Conservation (phyloP, 768 basidiomycete species). For the Psilocybe cubensis region DNA sequence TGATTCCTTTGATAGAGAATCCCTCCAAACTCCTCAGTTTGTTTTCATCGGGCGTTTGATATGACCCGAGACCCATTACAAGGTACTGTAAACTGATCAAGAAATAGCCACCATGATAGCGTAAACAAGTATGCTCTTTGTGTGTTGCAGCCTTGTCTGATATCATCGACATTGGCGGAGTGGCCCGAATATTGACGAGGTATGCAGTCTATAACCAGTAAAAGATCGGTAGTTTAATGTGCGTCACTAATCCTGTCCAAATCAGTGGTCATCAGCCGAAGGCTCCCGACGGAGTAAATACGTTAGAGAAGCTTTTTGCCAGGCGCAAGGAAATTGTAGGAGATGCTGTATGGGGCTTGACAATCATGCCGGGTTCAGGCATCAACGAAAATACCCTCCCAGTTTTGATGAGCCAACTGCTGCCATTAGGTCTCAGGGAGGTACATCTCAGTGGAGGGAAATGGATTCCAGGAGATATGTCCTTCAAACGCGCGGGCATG, state of each 20-base stretch:
- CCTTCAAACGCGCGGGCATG: conserved; percentile 57
- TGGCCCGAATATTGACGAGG: conserved; percentile 85
- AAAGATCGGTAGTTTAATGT: not conserved
- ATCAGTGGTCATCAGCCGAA: conserved; percentile 57
- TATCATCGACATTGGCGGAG: conserved; percentile 58
- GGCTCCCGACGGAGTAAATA: conserved; percentile 44
- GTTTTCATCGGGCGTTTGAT: conserved; percentile 82
- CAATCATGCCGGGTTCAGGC: conserved; percentile 77
- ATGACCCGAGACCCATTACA: conserved; percentile 60
- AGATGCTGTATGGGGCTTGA: conserved; percentile 42
- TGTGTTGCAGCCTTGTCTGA: conserved; percentile 42
- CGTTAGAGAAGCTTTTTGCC: conserved; percentile 43
- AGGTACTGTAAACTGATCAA: conserved; percentile 40
- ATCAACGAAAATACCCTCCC: conserved; percentile 63
- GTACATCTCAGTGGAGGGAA: conserved; percentile 76
- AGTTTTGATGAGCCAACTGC: conserved; percentile 48
- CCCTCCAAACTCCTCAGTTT: conserved; percentile 53
- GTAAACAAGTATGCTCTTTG: not conserved
- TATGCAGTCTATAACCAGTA: conserved; percentile 25
- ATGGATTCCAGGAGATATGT: conserved; percentile 61
- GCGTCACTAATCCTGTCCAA: not conserved
- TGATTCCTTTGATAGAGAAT: not conserved
- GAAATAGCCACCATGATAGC: not conserved
- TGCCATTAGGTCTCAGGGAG: conserved; percentile 63
- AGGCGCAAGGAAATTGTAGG: conserved; percentile 37